Evolutionary conservation across 1,284 basidiomycete genomes (phyloP), one percentile per base, ranked within the genome.

Genomic region (Naganishia albida): DNA sequence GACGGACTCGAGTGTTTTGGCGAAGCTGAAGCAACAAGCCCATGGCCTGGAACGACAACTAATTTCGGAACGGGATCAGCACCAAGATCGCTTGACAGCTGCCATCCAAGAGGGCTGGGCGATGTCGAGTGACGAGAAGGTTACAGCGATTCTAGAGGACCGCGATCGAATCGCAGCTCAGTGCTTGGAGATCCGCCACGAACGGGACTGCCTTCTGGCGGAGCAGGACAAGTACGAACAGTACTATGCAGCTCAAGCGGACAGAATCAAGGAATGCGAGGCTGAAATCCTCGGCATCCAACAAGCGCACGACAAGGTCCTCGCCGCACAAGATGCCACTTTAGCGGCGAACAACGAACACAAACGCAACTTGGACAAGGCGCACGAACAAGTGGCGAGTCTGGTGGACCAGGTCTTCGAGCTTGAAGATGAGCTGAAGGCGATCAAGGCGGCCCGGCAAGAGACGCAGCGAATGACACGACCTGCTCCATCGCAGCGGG

Each of bases 121-220:
- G 26, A 15, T 50, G 25, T 28, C 49, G 25, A 50, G 49, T 28
- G 49, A 50, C 23, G 49, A 50, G 25, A 50, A 50, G 49, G 25
- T 50, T 30, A 10, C 23, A 30, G 25, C 23, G 28, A 25, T 50
- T 3, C 25, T 28, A 25, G 49, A 50, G 18, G 49, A 15, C 7
- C 26, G 23, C 49, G 28, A 50, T 18, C 25, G 25, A 25, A 26
- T 50, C 25, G 26, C 26, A 18, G 49, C 42, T 15, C 6, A 50
- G 49, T 25, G 26, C 16, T 18, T 26, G 28, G 7, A 50, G 25
- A 28, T 18, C 12, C 13, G 25, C 25, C 7, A 50, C 2, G 23
- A 50, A 50, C 23, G 25, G 8, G 23, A 28, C 12, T 23, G 25
- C 18, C 23, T 28, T 26, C 18, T 28, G 49, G 26, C 18, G 25